Evolutionary conservation across 352 stramenopile genomes (phyloP), one percentile per base, ranked within the genome.

Genomic region (Thraustochytrium sp.): DNA sequence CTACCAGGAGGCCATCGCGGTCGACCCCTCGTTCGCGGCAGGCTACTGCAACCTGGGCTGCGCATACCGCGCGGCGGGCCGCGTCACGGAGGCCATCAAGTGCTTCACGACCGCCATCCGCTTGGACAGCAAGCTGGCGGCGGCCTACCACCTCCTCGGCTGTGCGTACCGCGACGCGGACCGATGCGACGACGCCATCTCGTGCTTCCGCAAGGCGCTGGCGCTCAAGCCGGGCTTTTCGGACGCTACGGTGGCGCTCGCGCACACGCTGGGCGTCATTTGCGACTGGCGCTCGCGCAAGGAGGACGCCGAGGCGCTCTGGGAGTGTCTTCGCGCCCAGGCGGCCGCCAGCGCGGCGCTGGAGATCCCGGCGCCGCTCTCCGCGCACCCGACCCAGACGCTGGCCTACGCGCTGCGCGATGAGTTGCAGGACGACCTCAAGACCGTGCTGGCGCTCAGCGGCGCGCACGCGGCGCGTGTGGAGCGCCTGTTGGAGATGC

Each of bases 1-100:
- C 84, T 98, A 98, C 86, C 91, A 97, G 53, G 89, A 97, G 77
- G 93, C 94, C 1, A 95, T 98, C 73, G 90, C 91, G 23, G 96
- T 97, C 84, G 94, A 98, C 65, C 92, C 93, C 2, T 89, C 86
- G 31, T 97, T 98, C 86, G 93, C 93, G 1, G 94, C 97, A 76
- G 94, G 93, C 2, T 97, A 95, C 87, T 95, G 90, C 85, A 97
- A 97, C 85, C 95, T 98, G 89, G 94, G 68, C 38, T 97, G 96
- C 85, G 93, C 95, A 37, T 97, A 96, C 82, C 97, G 97, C 83
- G 93, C 97, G 65, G 82, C 97, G 34, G 89, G 91, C 38, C 90
- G 91, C 0, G 85, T 96, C 0, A 89, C 94, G 8, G 92, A 97
- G 54, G 93, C 93, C 8, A 94, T 96, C 74, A 87, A 92, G 68